phyloP scores from a whole-genome alignment of 441 rosid genomes.

The Metrosideros polymorpha region DNA sequence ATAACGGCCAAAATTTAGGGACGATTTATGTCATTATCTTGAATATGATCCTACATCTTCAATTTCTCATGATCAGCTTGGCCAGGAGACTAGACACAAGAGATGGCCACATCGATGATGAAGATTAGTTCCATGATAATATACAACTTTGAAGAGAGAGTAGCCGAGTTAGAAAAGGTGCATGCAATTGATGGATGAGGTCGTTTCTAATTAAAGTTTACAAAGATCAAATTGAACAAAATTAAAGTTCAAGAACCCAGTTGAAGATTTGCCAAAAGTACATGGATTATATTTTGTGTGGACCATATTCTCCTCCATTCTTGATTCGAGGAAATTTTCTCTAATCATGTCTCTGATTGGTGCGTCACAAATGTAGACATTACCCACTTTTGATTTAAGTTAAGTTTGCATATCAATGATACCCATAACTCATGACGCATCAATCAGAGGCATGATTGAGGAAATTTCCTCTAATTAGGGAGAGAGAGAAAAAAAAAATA shows the following conservation, averaged over 20 bases:
- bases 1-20: too few relatives aligned
- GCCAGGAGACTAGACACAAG: neutral
- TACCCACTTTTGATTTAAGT: neutral
- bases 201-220: neutral
- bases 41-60: neutral
- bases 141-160: neutral
- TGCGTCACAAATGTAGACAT: accelerated
- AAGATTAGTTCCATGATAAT: neutral
- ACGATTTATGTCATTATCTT: too few relatives aligned
- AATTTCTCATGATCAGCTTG: neutral
- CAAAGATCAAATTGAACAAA: neutral
- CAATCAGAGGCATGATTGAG: accelerated
- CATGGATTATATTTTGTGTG: neutral
- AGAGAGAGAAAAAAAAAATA: neutral
- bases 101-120: neutral
- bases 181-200: neutral
- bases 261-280: neutral
- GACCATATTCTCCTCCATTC: neutral
- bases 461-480: neutral
- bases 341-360: accelerated
- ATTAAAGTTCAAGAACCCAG: accelerated
- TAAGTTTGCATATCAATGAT: accelerated
- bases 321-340: neutral
- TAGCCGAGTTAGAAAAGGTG: accelerated
- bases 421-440: accelerated